A percentile compares a stretch with the other conserved stretches of the same genome.
phyloP scores from a whole-genome alignment of 2,329 filamentous ascomycete species.

The Neurospora sp. region DNA sequence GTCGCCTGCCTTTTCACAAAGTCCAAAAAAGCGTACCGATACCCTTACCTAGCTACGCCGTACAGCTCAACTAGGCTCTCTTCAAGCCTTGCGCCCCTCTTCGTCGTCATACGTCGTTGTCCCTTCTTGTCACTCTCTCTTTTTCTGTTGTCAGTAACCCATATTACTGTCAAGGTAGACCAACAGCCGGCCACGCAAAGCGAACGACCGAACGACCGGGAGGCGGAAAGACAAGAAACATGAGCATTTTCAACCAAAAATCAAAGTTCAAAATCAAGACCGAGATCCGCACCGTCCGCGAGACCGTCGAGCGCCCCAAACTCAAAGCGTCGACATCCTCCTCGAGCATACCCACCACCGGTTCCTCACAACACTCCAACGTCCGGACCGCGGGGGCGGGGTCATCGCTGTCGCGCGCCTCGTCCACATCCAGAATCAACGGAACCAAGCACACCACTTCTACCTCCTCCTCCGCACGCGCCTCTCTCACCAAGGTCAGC shows the following conservation, averaged over 20 bases:
- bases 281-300: slow-evolving; percentile 28
- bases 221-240: slow-evolving; percentile 28
- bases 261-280: slow-evolving; percentile 45
- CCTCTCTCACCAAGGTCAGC: background rate
- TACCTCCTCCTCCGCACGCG: background rate
- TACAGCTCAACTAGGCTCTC: background rate
- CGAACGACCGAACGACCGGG: background rate
- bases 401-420: slow-evolving; percentile 12
- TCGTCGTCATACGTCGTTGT: background rate
- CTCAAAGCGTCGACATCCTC: slow-evolving; percentile 21
- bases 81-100: background rate
- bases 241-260: slow-evolving; percentile 34
- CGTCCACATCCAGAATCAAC: slow-evolving; percentile 4
- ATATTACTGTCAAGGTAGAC: background rate
- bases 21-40: background rate
- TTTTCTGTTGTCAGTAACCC: background rate
- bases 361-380: slow-evolving; percentile 18
- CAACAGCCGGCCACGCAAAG: background rate
- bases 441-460: background rate
- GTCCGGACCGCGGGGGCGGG: slow-evolving; percentile 24
- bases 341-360: slow-evolving; percentile 23
- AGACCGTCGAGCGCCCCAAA: slow-evolving; percentile 32
- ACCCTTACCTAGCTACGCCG: background rate
- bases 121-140: background rate
- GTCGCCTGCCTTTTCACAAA: background rate